phyloP scores from a whole-genome alignment of 2,329 filamentous ascomycete species.

The Hyphodiscus sp. region DNA sequence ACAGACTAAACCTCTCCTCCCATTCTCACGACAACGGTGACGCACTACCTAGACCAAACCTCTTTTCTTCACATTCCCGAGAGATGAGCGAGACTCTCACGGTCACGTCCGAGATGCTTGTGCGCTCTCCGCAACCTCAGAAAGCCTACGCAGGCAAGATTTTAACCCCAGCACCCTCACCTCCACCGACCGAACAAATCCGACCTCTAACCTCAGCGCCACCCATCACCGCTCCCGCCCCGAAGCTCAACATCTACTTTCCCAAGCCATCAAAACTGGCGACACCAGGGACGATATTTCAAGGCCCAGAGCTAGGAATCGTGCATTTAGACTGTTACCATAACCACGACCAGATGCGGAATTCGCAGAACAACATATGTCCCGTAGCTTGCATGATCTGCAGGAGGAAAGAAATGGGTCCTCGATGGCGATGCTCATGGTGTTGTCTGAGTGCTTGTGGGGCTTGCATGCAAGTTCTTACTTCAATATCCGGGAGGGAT shows the following conservation, averaged over 20 bases:
- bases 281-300: conserved; percentile 16
- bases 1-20: conserved; percentile 9
- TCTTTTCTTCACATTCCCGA: conserved; percentile 16
- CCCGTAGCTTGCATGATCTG: conserved; percentile 30
- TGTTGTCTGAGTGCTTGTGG: conserved; percentile 29
- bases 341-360: conserved; percentile 26
- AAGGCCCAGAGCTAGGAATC: conserved; percentile 15
- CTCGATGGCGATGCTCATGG: conserved; percentile 28
- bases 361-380: conserved; percentile 23
- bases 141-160: conserved; percentile 18
- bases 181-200: conserved; percentile 3
- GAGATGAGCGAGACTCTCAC: conserved; percentile 24
- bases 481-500: conserved; percentile 22
- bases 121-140: conserved; percentile 23
- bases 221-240: conserved; percentile 2
- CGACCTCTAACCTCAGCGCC: conserved; percentile 9
- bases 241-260: conserved; percentile 12
- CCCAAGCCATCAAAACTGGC: conserved; percentile 15
- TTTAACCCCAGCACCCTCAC: conserved; percentile 20
- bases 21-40: no score
- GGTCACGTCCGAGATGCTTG: conserved; percentile 20
- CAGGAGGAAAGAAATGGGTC: conserved; percentile 22
- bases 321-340: conserved; percentile 29
- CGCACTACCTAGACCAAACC: no score
- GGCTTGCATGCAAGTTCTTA: conserved; percentile 25